Evolutionary conservation across 78 protist genomes (phyloP).

Genomic region (Corallochytrium limacisporum): DNA sequence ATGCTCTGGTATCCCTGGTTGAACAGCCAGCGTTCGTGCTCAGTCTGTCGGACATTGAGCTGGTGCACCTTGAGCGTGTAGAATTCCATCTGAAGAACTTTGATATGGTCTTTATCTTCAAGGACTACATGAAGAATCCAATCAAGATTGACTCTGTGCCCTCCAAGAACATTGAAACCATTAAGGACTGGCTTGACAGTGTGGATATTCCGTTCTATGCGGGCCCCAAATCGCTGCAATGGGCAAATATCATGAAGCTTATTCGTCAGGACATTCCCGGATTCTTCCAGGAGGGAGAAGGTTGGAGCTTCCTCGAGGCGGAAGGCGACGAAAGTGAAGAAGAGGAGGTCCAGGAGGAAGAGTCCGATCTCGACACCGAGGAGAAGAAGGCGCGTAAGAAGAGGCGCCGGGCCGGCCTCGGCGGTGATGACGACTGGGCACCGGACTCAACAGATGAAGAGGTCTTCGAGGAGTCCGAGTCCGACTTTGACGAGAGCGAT

Average conservation of each 20-base stretch:
- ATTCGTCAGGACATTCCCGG: conserved; percentile 30
- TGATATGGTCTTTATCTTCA: conserved; percentile 76
- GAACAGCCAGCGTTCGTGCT: conserved; percentile 78
- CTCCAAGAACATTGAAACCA: conserved; percentile 34
- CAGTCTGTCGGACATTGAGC: conserved; percentile 68
- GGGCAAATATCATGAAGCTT: conserved; percentile 59
- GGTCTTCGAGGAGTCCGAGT: background rate
- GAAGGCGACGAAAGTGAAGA: conserved; percentile 32
- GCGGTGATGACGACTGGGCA: too few species aligned
- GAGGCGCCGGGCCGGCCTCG: too few species aligned
- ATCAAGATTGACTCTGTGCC: conserved; percentile 24
- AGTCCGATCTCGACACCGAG: background rate
- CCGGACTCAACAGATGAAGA: too few species aligned
- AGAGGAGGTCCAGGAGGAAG: background rate
- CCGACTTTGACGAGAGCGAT: background rate
- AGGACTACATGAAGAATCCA: conserved; percentile 56
- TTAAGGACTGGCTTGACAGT: conserved; percentile 72
- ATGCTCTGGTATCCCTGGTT: conserved; percentile 52
- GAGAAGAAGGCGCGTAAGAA: background rate
- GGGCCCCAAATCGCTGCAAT: conserved; percentile 42
- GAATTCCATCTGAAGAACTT: conserved; percentile 50
- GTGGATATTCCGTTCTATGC: conserved; percentile 59
- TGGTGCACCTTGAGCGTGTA: conserved; percentile 84
- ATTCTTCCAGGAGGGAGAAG: conserved; percentile 55
- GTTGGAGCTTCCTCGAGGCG: conserved; percentile 60